A percentile compares a stretch with the other conserved stretches of the same genome.
Evolutionary conservation across 352 stramenopile species (phyloP).

Genomic region (Globisporangium ultimum): DNA sequence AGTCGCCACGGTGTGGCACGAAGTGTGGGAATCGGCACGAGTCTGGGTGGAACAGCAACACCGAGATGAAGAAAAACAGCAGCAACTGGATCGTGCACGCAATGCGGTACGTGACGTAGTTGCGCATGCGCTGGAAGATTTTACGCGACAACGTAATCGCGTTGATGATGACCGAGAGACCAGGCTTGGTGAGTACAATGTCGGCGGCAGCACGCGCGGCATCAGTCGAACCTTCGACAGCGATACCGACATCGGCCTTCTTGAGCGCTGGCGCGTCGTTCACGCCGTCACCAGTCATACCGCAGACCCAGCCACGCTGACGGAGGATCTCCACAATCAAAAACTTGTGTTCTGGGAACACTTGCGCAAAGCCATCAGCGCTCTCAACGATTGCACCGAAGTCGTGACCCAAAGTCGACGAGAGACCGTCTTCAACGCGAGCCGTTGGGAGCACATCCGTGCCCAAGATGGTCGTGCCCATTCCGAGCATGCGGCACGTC

Average conservation of each 20-base stretch:
- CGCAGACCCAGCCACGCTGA: conserved; percentile 67
- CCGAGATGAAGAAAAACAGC: conserved; percentile 92
- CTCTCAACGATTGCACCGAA: conserved; percentile 88
- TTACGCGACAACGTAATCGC: conserved; percentile 88
- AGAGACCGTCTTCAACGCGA: conserved; percentile 64
- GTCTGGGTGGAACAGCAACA: conserved; percentile 86
- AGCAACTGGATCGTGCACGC: conserved; percentile 90
- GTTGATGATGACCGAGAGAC: conserved; percentile 90
- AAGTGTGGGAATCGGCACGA: conserved; percentile 76
- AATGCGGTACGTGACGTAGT: conserved; percentile 94
- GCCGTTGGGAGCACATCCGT: conserved; percentile 67
- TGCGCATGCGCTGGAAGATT: conserved; percentile 94
- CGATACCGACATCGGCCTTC: conserved; percentile 73
- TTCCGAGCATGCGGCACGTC: conserved; percentile 89
- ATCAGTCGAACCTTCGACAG: conserved; percentile 83
- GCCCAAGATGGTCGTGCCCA: conserved; percentile 86
- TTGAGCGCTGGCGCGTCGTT: conserved; percentile 69
- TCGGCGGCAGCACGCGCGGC: conserved; percentile 89
- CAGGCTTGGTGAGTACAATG: conserved; percentile 92
- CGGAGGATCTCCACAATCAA: conserved; percentile 87
- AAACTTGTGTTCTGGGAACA: conserved; percentile 92
- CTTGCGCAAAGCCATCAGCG: conserved; percentile 93
- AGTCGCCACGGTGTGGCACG: conserved; percentile 41
- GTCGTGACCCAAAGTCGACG: conserved; percentile 39
- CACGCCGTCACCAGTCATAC: conserved; percentile 78